Evolutionary conservation across 441 rosid genomes (phyloP).

Genomic region (Mallotus repandus): DNA sequence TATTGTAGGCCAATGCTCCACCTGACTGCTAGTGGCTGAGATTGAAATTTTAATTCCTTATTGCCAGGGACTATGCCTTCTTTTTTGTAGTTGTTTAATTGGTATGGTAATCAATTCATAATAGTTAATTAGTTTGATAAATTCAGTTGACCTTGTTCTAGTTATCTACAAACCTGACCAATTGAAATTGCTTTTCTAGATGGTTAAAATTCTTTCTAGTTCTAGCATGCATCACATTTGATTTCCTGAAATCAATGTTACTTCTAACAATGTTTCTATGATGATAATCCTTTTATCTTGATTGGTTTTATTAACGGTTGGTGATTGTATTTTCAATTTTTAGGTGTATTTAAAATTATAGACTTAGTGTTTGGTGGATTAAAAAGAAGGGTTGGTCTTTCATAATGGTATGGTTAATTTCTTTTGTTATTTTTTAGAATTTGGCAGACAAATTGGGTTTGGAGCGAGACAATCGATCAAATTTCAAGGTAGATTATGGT

Average conservation of each 20-base stretch:
- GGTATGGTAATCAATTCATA: conserved; percentile 50
- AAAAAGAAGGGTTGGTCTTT: too few species aligned
- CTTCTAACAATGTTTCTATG: too few species aligned
- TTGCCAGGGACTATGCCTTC: conserved; percentile 93
- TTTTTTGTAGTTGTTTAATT: conserved; percentile 92
- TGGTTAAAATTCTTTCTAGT: conserved; percentile 4
- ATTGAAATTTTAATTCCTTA: conserved; percentile 94
- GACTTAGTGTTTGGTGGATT: too few species aligned
- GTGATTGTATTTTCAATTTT: too few species aligned
- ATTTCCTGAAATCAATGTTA: too few species aligned
- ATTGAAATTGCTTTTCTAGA: not conserved
- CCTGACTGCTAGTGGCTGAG: conserved; percentile 99
- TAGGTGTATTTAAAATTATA: too few species aligned
- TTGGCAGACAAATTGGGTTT: conserved; percentile 90
- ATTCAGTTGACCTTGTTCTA: conserved; percentile 6
- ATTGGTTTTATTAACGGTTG: too few species aligned
- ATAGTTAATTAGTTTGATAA: not conserved
- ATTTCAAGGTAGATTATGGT: conserved; percentile 94
- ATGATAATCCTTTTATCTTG: too few species aligned
- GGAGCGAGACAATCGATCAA: conserved; percentile 82
- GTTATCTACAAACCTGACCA: not conserved
- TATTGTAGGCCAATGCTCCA: conserved; percentile 93
- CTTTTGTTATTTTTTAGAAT: conserved; percentile 40
- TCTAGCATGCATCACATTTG: not conserved
- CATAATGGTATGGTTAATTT: too few species aligned